Percentiles rank a stretch among this genome's conserved stretches.
Evolutionary conservation across 2,329 filamentous ascomycete genomes (phyloP).

Genomic region (Calonectria henricotiae): DNA sequence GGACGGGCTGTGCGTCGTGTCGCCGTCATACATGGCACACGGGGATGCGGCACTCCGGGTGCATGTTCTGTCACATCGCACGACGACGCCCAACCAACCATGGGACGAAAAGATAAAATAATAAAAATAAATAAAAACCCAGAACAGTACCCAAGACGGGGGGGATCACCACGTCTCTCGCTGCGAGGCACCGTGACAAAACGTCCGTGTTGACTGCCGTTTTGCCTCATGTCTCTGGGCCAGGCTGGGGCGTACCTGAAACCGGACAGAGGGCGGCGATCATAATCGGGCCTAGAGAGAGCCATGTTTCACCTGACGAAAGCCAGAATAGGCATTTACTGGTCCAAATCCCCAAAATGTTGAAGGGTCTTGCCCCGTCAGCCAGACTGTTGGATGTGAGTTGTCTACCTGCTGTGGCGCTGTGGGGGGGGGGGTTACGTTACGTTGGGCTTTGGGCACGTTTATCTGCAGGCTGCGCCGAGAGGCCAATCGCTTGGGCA

Average conservation of each 20-base stretch:
- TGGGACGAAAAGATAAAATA: background rate
- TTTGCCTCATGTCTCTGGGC: slow-evolving; percentile 10
- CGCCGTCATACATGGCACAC: slow-evolving; percentile 15
- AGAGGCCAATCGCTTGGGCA: slow-evolving; percentile 2
- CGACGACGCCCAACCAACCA: slow-evolving; percentile 2
- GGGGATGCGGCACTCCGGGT: background rate
- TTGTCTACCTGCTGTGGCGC: background rate
- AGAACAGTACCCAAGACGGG: too few relatives aligned
- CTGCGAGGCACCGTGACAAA: too few relatives aligned
- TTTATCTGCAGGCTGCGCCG: background rate
- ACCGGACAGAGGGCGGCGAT: slow-evolving; percentile 18
- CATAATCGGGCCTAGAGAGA: slow-evolving; percentile 27
- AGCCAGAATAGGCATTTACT: slow-evolving; percentile 11
- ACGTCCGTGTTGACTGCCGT: background rate
- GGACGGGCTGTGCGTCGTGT: background rate
- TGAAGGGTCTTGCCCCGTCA: background rate
- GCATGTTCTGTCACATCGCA: background rate
- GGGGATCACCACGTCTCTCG: too few relatives aligned
- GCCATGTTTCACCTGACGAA: slow-evolving; percentile 21
- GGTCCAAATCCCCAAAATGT: background rate
- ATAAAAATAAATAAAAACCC: too few relatives aligned
- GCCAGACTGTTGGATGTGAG: slow-evolving; percentile 1
- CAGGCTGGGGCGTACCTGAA: background rate
- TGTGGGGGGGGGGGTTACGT: background rate
- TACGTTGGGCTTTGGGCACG: slow-evolving; percentile 4